A percentile compares a stretch with the other conserved stretches of the same genome.
Evolutionary conservation across 805 yeast genomes (phyloP).

Genomic region (Starmera amethionina): DNA sequence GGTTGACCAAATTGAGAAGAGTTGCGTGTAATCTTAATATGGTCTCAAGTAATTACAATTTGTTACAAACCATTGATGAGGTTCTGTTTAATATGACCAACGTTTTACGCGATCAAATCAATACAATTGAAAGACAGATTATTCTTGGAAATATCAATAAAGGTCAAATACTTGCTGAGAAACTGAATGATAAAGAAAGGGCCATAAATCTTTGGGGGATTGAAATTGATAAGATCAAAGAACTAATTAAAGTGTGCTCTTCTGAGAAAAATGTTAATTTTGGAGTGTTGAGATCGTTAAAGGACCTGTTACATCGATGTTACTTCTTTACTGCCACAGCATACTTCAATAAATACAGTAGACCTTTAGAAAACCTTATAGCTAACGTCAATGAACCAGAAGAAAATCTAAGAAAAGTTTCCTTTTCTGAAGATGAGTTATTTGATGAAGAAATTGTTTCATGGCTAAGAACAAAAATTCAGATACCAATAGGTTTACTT

Average conservation of each 20-base stretch:
- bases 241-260: conserved; percentile 11
- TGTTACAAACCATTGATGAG: conserved; percentile 45
- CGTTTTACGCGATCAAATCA: conserved; percentile 39
- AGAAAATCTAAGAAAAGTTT: too few relatives aligned
- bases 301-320: conserved; percentile 62
- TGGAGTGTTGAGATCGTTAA: conserved; percentile 28
- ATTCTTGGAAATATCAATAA: conserved; percentile 38
- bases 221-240: conserved; percentile 30
- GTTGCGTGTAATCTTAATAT: conserved; percentile 73
- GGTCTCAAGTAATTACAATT: conserved; percentile 10
- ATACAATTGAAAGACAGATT: conserved; percentile 37
- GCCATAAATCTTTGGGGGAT: conserved; percentile 43
- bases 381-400: too few relatives aligned
- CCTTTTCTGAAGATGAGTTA: conserved; percentile 2
- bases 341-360: conserved; percentile 45
- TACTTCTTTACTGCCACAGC: conserved; percentile 73
- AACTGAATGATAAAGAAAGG: conserved; percentile 33
- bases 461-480: too few relatives aligned
- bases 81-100: conserved; percentile 59
- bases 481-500: too few relatives aligned
- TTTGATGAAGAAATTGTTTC: too few relatives aligned
- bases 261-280: conserved; percentile 8
- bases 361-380: conserved; percentile 12
- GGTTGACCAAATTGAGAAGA: conserved; percentile 66
- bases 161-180: conserved; percentile 41